Evolutionary conservation across 805 yeast genomes (phyloP).

Genomic region (Teunomyces tritomae): DNA sequence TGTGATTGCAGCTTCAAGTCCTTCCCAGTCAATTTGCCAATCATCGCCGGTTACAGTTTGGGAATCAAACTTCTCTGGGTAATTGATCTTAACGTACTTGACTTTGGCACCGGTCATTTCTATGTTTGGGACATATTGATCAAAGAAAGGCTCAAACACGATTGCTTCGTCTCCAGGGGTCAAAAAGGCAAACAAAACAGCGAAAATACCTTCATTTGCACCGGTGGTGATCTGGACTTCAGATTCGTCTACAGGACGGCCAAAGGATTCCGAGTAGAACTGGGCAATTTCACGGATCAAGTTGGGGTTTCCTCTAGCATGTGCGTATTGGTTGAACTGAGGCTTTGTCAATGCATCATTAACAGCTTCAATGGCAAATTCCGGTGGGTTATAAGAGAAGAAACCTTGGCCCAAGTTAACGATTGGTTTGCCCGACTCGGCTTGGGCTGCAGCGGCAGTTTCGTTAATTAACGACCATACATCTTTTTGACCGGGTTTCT

Average conservation of each 20-base stretch:
- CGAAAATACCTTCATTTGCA: conserved; percentile 92
- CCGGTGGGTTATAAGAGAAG: conserved; percentile 93
- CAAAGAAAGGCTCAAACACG: conserved; percentile 96
- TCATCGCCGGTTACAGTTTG: conserved; percentile 75
- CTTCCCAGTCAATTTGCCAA: conserved; percentile 82
- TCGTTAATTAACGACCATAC: conserved; percentile 96
- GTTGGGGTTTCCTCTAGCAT: conserved; percentile 80
- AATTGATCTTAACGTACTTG: conserved; percentile 80
- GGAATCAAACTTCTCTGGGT: conserved; percentile 67
- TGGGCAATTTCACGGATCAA: conserved; percentile 67
- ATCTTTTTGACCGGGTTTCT: conserved; percentile 70
- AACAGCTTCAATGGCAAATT: conserved; percentile 85
- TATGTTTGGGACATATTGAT: conserved; percentile 92
- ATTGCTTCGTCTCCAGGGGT: conserved; percentile 91
- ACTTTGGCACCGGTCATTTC: conserved; percentile 92
- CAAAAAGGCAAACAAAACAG: conserved; percentile 81
- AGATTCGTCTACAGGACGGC: conserved; percentile 50
- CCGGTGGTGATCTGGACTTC: conserved; percentile 89
- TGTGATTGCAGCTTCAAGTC: conserved; percentile 68
- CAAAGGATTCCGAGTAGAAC: conserved; percentile 68
- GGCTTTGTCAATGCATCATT: conserved; percentile 70
- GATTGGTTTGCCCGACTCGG: conserved; percentile 68
- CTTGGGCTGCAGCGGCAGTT: conserved; percentile 82
- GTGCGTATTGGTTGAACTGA: conserved; percentile 87
- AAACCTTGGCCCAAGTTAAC: conserved; percentile 96